Base-by-base conservation (phyloP, 2,329 filamentous ascomycete species). In the Arthrobotrys entomopaga region DNA sequence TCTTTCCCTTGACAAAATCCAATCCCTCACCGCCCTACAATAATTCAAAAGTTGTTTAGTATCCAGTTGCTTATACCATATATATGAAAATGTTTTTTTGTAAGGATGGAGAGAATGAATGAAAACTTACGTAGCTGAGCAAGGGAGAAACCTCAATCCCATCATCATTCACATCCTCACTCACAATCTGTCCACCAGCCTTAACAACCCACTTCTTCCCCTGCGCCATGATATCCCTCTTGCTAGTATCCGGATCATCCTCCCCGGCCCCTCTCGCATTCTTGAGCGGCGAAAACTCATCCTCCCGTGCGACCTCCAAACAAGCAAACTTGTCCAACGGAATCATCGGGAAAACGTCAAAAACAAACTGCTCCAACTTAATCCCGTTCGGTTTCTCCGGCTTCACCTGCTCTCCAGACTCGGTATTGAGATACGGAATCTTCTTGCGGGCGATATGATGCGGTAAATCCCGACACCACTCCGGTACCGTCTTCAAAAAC, bases 321-420 rank as follows among this genome's bases (percentile, higher is more conserved):
- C 90, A 96, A 22, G 93, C 95, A 80, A 99, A 99, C 83, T 96
- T 93, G 77, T 89, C 86, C 77, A 99, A 88, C 16, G 89, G 84
- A 60, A 96, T 85, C 85, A 94, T 87, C 75, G 94, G 93, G 86
- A 99, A 99, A 80, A 96, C 95, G 81, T 99, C 95, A 81, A 99
- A 99, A 75, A 99, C 93, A 79, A 98, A 99, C 83, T 98, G 95
- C 86, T 99, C 95, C 43, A 99, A 88, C 86, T 99, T 99, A 87
- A 99, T 93, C 78, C 95, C 95, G 81, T 99, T 99, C 77, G 95
- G 92, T 84, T 93, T 95, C 82, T 93, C 89, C 2, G 94, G 93
- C 86, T 97, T 97, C 82, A 97, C 85, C 0, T 88, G 87, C 81
- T 92, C 89, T 76, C 93, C 93, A 34, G 86, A 90, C 80, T 90